Evolutionary conservation across 2,329 filamentous ascomycete genomes (phyloP).

Genomic region (Cadophora gregata): DNA sequence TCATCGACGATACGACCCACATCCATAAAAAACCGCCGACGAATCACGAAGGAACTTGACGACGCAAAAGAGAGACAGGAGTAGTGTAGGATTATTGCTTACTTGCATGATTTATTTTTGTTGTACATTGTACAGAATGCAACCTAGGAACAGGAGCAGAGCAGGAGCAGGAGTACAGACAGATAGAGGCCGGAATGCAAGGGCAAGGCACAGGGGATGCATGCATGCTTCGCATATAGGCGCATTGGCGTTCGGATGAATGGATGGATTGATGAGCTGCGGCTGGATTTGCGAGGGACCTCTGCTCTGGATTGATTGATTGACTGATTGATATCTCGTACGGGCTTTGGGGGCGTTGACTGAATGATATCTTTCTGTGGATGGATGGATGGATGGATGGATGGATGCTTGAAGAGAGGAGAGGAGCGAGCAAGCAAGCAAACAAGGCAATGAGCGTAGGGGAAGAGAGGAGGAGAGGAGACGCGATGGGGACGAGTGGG

Average conservation of each 20-base stretch:
- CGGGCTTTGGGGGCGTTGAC: not conserved
- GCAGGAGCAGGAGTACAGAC: not conserved
- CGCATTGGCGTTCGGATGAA: not conserved
- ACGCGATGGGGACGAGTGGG: too few relatives aligned
- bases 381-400: not conserved
- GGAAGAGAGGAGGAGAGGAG: too few relatives aligned
- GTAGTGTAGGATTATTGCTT: conserved; percentile 13
- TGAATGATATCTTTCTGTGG: not conserved
- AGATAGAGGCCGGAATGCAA: not conserved
- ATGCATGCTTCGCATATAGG: not conserved
- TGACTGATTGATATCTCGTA: not conserved
- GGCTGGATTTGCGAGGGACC: not conserved
- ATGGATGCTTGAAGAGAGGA: not conserved
- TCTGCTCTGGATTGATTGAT: not conserved
- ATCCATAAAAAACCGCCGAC: not conserved
- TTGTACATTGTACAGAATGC: conserved; percentile 15
- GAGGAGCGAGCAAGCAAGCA: too few relatives aligned
- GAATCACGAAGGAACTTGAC: not conserved
- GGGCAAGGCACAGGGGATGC: not conserved
- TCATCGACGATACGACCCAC: not conserved
- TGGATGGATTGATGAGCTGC: too few relatives aligned
- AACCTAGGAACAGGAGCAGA: not conserved
- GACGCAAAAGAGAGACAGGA: not conserved
- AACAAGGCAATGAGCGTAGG: too few relatives aligned
- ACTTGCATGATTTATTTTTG: not conserved